phyloP scores from a whole-genome alignment of 2,329 filamentous ascomycete species.

The Trichoderma guizhouense region DNA sequence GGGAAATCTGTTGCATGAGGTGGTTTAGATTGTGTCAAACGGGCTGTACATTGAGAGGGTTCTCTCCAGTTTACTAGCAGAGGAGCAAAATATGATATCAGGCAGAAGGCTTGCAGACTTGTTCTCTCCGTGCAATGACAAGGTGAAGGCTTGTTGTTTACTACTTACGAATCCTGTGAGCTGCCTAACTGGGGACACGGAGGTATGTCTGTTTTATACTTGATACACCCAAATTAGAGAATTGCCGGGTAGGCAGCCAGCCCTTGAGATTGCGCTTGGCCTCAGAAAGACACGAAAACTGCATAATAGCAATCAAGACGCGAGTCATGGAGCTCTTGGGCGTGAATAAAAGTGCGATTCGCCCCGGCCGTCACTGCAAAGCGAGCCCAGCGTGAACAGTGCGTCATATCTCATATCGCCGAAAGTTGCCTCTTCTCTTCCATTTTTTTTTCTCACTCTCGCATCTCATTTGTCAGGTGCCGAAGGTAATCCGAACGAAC shows the following conservation, averaged over 20 bases:
- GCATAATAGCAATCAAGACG: neutral
- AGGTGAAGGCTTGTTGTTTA: neutral
- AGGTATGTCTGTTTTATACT: neutral
- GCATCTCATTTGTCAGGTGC: neutral
- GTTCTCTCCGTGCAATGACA: neutral
- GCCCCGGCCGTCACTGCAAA: neutral
- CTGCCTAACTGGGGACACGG: neutral
- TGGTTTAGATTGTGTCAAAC: slow-evolving; percentile 8
- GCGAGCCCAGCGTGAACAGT: neutral
- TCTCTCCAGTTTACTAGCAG: neutral
- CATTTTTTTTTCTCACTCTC: neutral
- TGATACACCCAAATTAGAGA: neutral
- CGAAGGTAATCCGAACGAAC: neutral
- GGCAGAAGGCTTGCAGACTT: neutral
- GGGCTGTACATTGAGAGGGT: slow-evolving; percentile 2
- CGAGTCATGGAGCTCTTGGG: neutral
- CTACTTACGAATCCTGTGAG: neutral
- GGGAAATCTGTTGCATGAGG: slow-evolving; percentile 11
- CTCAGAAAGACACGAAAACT: neutral
- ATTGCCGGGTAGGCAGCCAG: neutral
- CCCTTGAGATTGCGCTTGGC: neutral
- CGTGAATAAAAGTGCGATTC: neutral
- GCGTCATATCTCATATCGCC: neutral
- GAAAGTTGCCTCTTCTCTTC: neutral
- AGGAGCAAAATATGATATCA: neutral